These are phyloP conservation scores for Penicillium sp. DNA, from an alignment of 2,329 filamentous ascomycete species.

Conservation along the genomic window DNA sequence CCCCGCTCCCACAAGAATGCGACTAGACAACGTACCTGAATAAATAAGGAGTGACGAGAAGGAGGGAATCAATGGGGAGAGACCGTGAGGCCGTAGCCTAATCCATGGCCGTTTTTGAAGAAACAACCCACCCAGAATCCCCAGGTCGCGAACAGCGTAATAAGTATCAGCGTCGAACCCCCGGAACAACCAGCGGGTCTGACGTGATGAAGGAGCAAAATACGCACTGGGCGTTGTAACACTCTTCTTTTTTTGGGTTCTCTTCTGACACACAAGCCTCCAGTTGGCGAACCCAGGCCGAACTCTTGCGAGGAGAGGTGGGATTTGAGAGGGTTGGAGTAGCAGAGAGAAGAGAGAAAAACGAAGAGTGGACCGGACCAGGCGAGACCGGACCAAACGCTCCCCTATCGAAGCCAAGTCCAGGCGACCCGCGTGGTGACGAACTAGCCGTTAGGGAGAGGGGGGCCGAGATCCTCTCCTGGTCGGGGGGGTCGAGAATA, in stretches of 20 bases:
- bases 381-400: slow-evolving; percentile 28
- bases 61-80: slow-evolving; percentile 7
- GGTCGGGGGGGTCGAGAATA: slow-evolving; percentile 5
- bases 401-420: slow-evolving; percentile 34
- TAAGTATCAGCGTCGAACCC: slow-evolving; percentile 17
- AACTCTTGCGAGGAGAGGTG: slow-evolving; percentile 8
- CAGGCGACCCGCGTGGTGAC: slow-evolving; percentile 33
- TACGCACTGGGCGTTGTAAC: slow-evolving; percentile 18
- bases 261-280: slow-evolving; percentile 9
- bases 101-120: slow-evolving; percentile 29
- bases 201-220: slow-evolving; percentile 14
- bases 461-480: slow-evolving; percentile 19
- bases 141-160: slow-evolving; percentile 10
- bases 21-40: slow-evolving; percentile 23
- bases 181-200: slow-evolving; percentile 17
- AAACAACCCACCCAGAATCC: slow-evolving; percentile 7
- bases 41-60: slow-evolving; percentile 21
- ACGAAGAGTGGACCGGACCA: slow-evolving; percentile 28
- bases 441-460: slow-evolving; percentile 23
- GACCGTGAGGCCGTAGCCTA: slow-evolving; percentile 14
- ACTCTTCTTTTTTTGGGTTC: slow-evolving; percentile 2
- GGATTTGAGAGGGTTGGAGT: slow-evolving; percentile 1
- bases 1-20: not conserved
- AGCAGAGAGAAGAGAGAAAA: slow-evolving; percentile 23
- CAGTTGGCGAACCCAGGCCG: slow-evolving; percentile 5